phyloP scores from a whole-genome alignment of 225 moss, liverwort and hornwort genomes.

The Neckera pumila region DNA sequence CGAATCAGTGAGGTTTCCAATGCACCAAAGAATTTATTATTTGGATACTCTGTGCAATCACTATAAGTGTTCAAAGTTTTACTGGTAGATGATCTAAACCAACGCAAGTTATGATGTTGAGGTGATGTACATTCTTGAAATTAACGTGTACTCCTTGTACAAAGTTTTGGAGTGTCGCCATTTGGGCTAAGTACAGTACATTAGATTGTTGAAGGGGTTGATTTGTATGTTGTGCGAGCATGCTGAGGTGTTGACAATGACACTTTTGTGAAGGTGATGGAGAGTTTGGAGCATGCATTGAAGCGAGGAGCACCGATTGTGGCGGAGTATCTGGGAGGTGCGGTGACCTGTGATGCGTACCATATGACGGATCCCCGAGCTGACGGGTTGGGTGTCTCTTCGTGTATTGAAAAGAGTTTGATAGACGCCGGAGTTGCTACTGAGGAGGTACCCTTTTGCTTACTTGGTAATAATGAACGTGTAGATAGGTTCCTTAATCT shows the following conservation, averaged over 20 bases:
- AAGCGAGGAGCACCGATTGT: conserved; percentile 82
- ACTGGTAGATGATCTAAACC: too few species aligned
- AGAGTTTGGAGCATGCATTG: conserved; percentile 92
- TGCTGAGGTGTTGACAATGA: background rate
- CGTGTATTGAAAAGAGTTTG: conserved; percentile 88
- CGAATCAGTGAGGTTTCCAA: background rate
- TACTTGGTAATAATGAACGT: background rate
- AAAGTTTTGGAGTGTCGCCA: background rate
- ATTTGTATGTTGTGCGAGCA: background rate
- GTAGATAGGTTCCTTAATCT: background rate
- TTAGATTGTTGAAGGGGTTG: background rate
- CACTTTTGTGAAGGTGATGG: conserved; percentile 54
- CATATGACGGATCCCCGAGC: conserved; percentile 99
- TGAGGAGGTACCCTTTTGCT: conserved; percentile 58
- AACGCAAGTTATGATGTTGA: background rate
- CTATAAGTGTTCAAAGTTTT: background rate
- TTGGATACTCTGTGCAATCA: background rate
- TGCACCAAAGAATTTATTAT: background rate
- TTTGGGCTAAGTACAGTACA: background rate
- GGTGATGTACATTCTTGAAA: background rate
- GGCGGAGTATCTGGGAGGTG: conserved; percentile 91
- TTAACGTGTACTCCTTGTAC: background rate
- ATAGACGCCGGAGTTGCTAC: conserved; percentile 80
- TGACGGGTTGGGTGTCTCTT: conserved; percentile 90
- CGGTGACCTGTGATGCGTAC: conserved; percentile 97